phyloP scores from a whole-genome alignment of 805 yeast species.

The Kuraishia borneana region DNA sequence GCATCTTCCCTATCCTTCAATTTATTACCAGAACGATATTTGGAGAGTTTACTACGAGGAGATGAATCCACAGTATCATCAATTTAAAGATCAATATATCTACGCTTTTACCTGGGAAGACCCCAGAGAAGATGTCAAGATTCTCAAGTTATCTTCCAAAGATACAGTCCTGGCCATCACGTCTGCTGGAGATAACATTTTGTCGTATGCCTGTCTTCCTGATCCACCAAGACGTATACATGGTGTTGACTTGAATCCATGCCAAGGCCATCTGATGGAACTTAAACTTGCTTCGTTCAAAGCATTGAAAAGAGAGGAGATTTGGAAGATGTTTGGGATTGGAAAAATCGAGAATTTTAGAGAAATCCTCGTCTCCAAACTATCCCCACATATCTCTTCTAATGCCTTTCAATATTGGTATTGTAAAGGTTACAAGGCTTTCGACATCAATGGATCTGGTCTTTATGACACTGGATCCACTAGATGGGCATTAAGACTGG shows the following conservation, averaged over 20 bases:
- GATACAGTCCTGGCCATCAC: constrained; percentile 78
- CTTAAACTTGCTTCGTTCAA: constrained; percentile 65
- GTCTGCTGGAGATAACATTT: constrained; percentile 76
- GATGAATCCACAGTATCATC: constrained; percentile 51
- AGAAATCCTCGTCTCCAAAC: constrained; percentile 38
- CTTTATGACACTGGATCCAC: constrained; percentile 77
- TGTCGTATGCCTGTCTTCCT: constrained; percentile 62
- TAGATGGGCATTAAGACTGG: constrained; percentile 73
- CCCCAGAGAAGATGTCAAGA: constrained; percentile 67
- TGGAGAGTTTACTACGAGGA: constrained; percentile 80
- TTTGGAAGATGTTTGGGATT: constrained; percentile 70
- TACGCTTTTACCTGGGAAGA: constrained; percentile 91
- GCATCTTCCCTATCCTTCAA: constrained; percentile 68
- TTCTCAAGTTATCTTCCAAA: constrained; percentile 44
- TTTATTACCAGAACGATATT: constrained; percentile 65
- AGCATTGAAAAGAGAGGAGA: constrained; percentile 40
- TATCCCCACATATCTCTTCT: constrained; percentile 66
- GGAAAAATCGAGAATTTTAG: constrained; percentile 49
- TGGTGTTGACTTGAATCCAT: constrained; percentile 78
- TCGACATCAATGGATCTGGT: constrained; percentile 44
- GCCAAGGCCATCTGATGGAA: constrained; percentile 72
- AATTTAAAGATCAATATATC: constrained; percentile 69
- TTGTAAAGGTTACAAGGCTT: constrained; percentile 48
- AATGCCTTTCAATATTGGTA: constrained; percentile 78
- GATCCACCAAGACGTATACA: constrained; percentile 69